Evolutionary conservation across 2,329 filamentous ascomycete genomes (phyloP).

Genomic region (Pezicula carpinea): DNA sequence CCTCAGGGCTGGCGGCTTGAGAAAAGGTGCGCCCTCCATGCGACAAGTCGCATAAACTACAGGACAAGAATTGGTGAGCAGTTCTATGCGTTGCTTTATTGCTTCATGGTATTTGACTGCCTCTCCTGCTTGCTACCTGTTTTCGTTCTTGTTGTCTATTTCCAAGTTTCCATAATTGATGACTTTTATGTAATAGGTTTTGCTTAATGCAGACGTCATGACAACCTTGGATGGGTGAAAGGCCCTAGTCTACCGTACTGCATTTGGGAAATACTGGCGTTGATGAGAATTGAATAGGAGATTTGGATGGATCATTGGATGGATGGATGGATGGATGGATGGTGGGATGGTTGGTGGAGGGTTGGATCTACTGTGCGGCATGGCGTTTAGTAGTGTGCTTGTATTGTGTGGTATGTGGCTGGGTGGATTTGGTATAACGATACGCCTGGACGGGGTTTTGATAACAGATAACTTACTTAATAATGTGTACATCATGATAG

Average conservation of each 20-base stretch:
- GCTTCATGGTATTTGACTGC: conserved; percentile 11
- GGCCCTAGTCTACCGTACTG: conserved; percentile 12
- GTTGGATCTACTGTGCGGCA: not conserved
- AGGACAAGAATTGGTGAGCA: conserved; percentile 15
- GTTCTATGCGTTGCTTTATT: conserved; percentile 5
- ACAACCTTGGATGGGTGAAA: conserved; percentile 9
- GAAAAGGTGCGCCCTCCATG: conserved; percentile 44
- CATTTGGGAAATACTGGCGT: conserved; percentile 5
- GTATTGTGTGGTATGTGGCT: too few species aligned
- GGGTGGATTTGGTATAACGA: too few species aligned
- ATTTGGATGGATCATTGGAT: conserved; percentile 2
- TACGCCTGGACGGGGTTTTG: not conserved
- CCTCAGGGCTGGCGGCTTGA: conserved; percentile 29
- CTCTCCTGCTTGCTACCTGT: conserved; percentile 5
- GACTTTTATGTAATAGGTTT: conserved; percentile 5
- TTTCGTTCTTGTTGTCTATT: not conserved
- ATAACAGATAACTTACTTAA: not conserved
- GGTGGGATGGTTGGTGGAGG: not conserved
- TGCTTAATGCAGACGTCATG: conserved; percentile 15
- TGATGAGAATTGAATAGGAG: conserved; percentile 5
- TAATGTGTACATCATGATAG: too few species aligned
- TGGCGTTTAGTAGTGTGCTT: not conserved
- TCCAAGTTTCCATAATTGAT: not conserved
- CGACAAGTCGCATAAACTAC: conserved; percentile 47
- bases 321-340: conserved; percentile 3